Evolutionary conservation across 2,329 filamentous ascomycete species (phyloP), one percentile per base, ranked within the genome.

Genomic region (Curvularia sp.): DNA sequence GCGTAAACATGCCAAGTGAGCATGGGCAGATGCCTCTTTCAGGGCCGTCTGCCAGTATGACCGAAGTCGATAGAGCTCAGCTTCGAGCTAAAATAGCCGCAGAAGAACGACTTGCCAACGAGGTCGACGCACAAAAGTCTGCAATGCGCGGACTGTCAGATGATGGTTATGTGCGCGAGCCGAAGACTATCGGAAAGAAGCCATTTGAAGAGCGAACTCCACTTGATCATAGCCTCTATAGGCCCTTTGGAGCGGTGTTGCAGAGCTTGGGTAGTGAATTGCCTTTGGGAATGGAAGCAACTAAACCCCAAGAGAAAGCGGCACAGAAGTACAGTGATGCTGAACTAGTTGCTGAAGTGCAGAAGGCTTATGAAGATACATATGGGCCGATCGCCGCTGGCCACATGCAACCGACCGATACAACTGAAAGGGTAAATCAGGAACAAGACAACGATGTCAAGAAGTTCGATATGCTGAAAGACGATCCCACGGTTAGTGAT

Each of bases 71-170:
- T 28, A 51, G 55, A 42, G 53, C 53, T 15, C 57, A 63, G 23
- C 52, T 64, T 19, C 47, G 57, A 54, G 50, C 51, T n/a, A 52
- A 57, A 46, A 38, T 61, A 27, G 66, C 64, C 28, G 68, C 67
- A 10, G 53, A 69, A 32, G 58, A 63, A 30, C 65, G 63, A 38
- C 68, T 75, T 10, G 59, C 68, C 36, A 55, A 70, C 9, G 72
- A 75, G 50, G 60, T 75, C 12, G 56, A 65, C 42, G 61, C 68
- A 30, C 70, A 70, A 38, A 73, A 72, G 32, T 51, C 57, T 3
- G 70, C 67, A 18, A 73, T 73, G 68, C 60, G 61, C 36, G 72
- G 68, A 10, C 59, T 73, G 12, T 70, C 72, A 15, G 71, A 75
- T 41, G 71, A 74, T 41, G 70, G 70, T 4, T 70, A 71, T 39